A percentile compares a stretch with the other conserved stretches of the same genome.
These are phyloP conservation scores for Helianthus tuberosus DNA, from an alignment of 129 eudicot genomes.

Conservation along the genomic window DNA sequence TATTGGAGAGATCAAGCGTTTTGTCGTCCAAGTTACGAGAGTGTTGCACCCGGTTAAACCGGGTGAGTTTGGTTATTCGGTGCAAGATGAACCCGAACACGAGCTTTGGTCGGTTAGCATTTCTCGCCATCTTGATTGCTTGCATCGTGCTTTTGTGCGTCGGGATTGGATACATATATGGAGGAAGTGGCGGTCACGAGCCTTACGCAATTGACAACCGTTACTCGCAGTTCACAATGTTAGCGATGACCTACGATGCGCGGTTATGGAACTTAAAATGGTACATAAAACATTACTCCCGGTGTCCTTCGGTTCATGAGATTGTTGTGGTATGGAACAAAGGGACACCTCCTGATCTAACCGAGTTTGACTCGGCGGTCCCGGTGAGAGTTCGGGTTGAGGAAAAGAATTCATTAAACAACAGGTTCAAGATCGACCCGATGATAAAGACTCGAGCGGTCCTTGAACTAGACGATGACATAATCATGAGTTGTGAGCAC, in stretches of 20 bases:
- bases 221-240: conserved; percentile 76
- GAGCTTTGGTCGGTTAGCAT: conserved; percentile 42
- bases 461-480: conserved; percentile 88
- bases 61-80: conserved; percentile 47
- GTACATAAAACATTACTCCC: conserved; percentile 75
- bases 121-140: conserved; percentile 29
- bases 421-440: conserved; percentile 63
- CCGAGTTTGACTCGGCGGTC: conserved; percentile 72
- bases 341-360: conserved; percentile 55
- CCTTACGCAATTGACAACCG: conserved; percentile 56
- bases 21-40: conserved; percentile 42
- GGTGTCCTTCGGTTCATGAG: conserved; percentile 81
- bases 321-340: conserved; percentile 90
- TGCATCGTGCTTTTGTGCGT: conserved; percentile 52
- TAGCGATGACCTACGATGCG: conserved; percentile 88
- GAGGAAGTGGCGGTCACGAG: conserved; percentile 77
- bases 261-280: conserved; percentile 82
- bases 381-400: conserved; percentile 79
- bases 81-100: conserved; percentile 66
- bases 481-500: conserved; percentile 81
- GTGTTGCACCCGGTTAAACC: conserved; percentile 44
- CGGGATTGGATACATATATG: conserved; percentile 52
- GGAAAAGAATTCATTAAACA: conserved; percentile 72
- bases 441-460: conserved; percentile 63
- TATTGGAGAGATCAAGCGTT: conserved; percentile 54